phyloP scores from a whole-genome alignment of 2,329 filamentous ascomycete species.

The Aureobasidium leucospermi region DNA sequence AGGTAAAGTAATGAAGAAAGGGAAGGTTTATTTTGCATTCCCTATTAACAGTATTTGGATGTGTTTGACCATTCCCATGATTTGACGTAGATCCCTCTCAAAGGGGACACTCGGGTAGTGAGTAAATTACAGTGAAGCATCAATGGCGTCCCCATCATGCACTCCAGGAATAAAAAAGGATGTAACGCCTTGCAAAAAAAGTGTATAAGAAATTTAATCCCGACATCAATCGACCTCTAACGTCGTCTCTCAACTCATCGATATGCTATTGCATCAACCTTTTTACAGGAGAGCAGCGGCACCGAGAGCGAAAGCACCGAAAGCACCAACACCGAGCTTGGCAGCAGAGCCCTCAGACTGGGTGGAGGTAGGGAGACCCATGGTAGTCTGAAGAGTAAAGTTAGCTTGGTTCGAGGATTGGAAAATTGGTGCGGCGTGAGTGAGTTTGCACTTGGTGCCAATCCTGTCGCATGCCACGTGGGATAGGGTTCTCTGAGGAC shows the following conservation, averaged over 20 bases:
- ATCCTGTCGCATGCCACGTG: background rate
- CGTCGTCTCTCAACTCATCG: background rate
- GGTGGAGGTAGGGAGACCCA: conserved; percentile 4
- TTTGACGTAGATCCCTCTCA: conserved; percentile 1
- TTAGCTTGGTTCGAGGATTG: background rate
- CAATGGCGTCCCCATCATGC: conserved; percentile 9
- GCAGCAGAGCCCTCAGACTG: conserved; percentile 6
- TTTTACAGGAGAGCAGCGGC: conserved; percentile 12
- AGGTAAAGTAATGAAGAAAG: background rate
- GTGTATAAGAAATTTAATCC: conserved; percentile 10
- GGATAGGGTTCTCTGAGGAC: no score
- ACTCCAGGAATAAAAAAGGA: background rate
- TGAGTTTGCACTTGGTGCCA: background rate
- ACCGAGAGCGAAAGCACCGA: conserved; percentile 12
- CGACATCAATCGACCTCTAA: background rate
- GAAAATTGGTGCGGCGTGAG: background rate
- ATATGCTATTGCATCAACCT: background rate
- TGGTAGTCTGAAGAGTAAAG: background rate
- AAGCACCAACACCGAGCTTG: background rate
- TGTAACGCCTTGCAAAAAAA: conserved; percentile 6
- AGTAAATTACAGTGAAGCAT: conserved; percentile 9
- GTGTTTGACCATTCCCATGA: background rate
- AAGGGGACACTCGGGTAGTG: background rate
- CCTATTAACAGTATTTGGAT: conserved; percentile 6
- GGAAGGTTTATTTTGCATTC: background rate